Base-by-base conservation (phyloP, 306 rosid genomes). In the Luffa acutangula region DNA sequence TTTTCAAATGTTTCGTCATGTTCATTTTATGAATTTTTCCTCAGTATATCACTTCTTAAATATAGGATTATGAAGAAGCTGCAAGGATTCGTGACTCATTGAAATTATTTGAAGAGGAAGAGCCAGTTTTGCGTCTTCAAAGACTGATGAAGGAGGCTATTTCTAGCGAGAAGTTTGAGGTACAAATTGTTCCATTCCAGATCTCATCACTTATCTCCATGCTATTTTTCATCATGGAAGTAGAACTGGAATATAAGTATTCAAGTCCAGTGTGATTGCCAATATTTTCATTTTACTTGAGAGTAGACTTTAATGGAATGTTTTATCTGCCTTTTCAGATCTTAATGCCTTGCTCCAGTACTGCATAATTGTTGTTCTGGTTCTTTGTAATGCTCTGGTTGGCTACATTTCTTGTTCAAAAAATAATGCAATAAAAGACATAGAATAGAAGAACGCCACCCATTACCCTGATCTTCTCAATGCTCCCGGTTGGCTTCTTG, bases 61-160 rank as follows among this genome's bases (percentile, higher is more conserved):
- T 49, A 31, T 81, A 93, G 99, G 97, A 95, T 80, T 95, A 95
- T 67, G 89, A 93, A 81, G 97, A 95, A 84, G 99, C 99, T 4
- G 97, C 97, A 53, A 93, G 97, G 83, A 88, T 95, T 57, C 89
- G 99, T 15, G 99, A 93, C 72, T 91, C 94, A 46, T 80, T 95
- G 36, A 95, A 80, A 85, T 65, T 84, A 57, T 91, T 95, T 20
- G 99, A 95, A 83, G 91, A 91, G 4, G 96, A 90, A 64, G 97
- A 93, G 80, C 98, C 99, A 79, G 86, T 90, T 75, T 85, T 95
- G 86, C 91, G 96, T 80, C 85, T 95, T 2, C 84, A 88, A 62
- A 87, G 89, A 80, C 72, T 84, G 72, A 78, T 95, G 36, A 91
- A 90, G 81, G 92, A 93, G 83, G 97, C 99, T 21, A 59, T 95